Percentiles rank a stretch among this genome's conserved stretches.
phyloP scores from a whole-genome alignment of 768 basidiomycete genomes.

The Termitomyces sp. region DNA sequence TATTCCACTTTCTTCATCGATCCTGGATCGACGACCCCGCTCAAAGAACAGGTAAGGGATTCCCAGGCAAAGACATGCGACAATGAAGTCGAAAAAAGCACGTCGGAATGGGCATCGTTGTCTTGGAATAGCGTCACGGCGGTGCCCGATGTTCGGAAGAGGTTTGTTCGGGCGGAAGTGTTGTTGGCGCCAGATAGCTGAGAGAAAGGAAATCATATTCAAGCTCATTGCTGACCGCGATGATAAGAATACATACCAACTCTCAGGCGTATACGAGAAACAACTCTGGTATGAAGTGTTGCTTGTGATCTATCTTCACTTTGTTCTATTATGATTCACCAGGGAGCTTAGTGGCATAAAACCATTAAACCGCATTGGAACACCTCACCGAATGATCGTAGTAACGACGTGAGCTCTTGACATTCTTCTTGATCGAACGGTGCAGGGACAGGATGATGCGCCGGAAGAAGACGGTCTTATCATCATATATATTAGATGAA shows the following conservation, averaged over 20 bases:
- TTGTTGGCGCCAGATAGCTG: conserved; percentile 66
- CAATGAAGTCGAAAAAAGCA: conserved; percentile 48
- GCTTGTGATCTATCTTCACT: conserved; percentile 38
- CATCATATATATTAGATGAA: background rate
- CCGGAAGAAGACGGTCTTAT: conserved; percentile 64
- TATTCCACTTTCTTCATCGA: conserved; percentile 58
- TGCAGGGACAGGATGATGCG: conserved; percentile 47
- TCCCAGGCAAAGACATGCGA: conserved; percentile 66
- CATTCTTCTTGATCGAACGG: conserved; percentile 78
- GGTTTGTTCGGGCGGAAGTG: conserved; percentile 67
- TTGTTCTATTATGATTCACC: conserved; percentile 16
- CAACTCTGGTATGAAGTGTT: conserved; percentile 54
- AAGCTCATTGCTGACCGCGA: too few species aligned
- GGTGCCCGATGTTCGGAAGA: conserved; percentile 39
- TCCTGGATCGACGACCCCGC: conserved; percentile 39
- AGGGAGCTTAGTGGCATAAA: background rate
- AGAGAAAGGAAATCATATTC: background rate
- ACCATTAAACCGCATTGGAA: background rate
- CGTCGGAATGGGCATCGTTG: conserved; percentile 39
- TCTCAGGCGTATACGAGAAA: conserved; percentile 64
- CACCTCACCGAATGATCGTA: conserved; percentile 37
- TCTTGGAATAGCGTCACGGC: conserved; percentile 20
- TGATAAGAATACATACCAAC: conserved; percentile 41
- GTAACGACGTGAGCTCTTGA: conserved; percentile 60
- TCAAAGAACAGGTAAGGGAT: conserved; percentile 74